phyloP scores from a whole-genome alignment of 108 stramenopile species.

The Stephanodiscus minutulus region DNA sequence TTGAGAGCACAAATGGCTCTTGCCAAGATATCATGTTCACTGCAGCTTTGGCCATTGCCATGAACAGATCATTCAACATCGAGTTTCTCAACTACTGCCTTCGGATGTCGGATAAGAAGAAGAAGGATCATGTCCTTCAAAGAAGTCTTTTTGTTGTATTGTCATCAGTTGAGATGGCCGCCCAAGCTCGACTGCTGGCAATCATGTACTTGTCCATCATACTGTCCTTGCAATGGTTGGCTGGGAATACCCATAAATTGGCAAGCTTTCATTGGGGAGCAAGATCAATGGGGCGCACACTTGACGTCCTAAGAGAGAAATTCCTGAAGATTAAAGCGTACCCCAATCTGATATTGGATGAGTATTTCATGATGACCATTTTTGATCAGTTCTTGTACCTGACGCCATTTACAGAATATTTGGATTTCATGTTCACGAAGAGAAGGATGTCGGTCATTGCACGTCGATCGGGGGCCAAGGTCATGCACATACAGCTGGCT shows the following conservation, averaged over 20 bases:
- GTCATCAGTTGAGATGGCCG: no score
- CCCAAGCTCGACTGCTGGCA: no score
- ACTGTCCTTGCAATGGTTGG: no score
- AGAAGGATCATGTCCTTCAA: no score
- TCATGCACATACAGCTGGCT: neutral
- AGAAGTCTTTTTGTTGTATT: no score
- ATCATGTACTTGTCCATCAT: no score
- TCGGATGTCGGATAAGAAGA: no score
- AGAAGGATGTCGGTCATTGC: slow-evolving; percentile 17
- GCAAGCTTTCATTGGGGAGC: slow-evolving; percentile 4
- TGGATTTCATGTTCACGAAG: slow-evolving; percentile 10
- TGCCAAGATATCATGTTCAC: neutral
- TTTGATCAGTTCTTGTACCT: slow-evolving; percentile 7
- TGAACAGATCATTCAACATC: slow-evolving; percentile 4
- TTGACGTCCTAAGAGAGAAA: slow-evolving; percentile 5
- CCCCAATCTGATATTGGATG: slow-evolving; percentile 12
- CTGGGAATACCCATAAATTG: slow-evolving; percentile 19
- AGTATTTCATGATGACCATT: slow-evolving; percentile 22
- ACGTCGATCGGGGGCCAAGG: slow-evolving; percentile 7
- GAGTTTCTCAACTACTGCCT: no score
- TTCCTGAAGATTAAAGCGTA: neutral
- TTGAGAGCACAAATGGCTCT: neutral
- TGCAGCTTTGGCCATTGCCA: slow-evolving; percentile 11
- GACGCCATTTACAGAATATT: slow-evolving; percentile 13
- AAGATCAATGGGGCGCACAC: slow-evolving; percentile 6